Percentiles rank a stretch among this genome's conserved stretches.
phyloP scores from a whole-genome alignment of 2,329 filamentous ascomycete species.

The Epichloe coenophiala region DNA sequence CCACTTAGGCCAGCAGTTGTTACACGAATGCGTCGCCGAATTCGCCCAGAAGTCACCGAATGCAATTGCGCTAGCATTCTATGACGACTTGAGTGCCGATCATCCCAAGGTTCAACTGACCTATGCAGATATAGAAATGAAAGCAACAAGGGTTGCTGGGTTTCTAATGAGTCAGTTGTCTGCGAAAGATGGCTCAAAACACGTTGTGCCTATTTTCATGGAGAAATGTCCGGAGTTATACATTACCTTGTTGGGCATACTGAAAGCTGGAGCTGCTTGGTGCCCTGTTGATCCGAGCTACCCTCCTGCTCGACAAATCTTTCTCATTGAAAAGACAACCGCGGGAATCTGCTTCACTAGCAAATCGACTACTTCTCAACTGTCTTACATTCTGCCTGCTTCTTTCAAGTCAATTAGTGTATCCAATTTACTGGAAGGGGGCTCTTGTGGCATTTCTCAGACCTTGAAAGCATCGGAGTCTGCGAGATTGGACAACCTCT shows the following conservation, averaged over 20 bases:
- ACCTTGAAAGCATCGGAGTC: background rate
- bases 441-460: background rate
- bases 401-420: slow-evolving; percentile 9
- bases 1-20: background rate
- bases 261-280: slow-evolving; percentile 28
- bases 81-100: slow-evolving; percentile 3
- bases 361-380: slow-evolving; percentile 3
- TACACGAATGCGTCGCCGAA: background rate
- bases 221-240: slow-evolving; percentile 23
- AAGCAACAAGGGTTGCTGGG: slow-evolving; percentile 18
- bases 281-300: slow-evolving; percentile 26
- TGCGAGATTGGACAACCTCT: background rate
- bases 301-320: slow-evolving; percentile 22
- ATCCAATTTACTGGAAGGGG: background rate
- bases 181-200: slow-evolving; percentile 6
- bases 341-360: slow-evolving; percentile 8
- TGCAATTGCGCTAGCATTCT: background rate
- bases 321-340: slow-evolving; percentile 22
- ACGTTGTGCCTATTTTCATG: slow-evolving; percentile 24
- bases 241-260: slow-evolving; percentile 25
- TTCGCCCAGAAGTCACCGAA: background rate
- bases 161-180: slow-evolving; percentile 8
- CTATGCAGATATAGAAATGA: slow-evolving; percentile 21
- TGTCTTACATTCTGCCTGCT: slow-evolving; percentile 17
- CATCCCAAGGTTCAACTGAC: slow-evolving; percentile 12